A percentile compares a stretch with the other conserved stretches of the same genome.
These are phyloP conservation scores for Zygosaccharomyces siamensis DNA, from an alignment of 805 yeast species.

Conservation along the genomic window DNA sequence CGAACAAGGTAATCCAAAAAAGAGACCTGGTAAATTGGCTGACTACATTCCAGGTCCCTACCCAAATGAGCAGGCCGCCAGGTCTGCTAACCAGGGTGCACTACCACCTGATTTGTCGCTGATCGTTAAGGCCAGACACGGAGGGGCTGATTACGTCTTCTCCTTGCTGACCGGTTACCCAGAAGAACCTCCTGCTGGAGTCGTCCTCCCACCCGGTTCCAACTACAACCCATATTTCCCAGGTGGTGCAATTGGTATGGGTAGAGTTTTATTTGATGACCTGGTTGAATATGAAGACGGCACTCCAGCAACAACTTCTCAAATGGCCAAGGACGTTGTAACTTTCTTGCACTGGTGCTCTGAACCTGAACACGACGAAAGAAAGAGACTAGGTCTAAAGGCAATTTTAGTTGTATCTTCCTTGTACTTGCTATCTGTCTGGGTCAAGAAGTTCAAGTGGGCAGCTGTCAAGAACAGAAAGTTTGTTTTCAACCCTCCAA, in stretches of 20 bases:
- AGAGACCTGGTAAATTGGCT: slow-evolving; percentile 97
- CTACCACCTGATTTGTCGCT: slow-evolving; percentile 96
- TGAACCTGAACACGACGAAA: slow-evolving; percentile 97
- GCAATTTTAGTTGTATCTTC: slow-evolving; percentile 76
- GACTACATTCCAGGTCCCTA: slow-evolving; percentile 94
- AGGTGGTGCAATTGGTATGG: slow-evolving; percentile 99
- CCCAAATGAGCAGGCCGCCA: slow-evolving; percentile 97
- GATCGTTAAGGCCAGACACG: slow-evolving; percentile 98
- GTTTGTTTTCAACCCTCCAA: slow-evolving; percentile 89
- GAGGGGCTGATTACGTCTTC: slow-evolving; percentile 93
- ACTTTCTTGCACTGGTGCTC: slow-evolving; percentile 97
- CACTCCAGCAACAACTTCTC: slow-evolving; percentile 96
- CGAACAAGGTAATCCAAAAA: slow-evolving; percentile 96
- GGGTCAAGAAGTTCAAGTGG: slow-evolving; percentile 99
- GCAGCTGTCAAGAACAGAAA: slow-evolving; percentile 91
- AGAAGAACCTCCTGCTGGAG: slow-evolving; percentile 98
- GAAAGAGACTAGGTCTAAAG: slow-evolving; percentile 95
- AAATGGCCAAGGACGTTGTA: slow-evolving; percentile 98
- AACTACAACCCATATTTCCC: slow-evolving; percentile 99
- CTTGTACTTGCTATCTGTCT: slow-evolving; percentile 74
- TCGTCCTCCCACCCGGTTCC: slow-evolving; percentile 81
- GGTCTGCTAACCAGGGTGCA: slow-evolving; percentile 99
- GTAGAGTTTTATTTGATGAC: slow-evolving; percentile 94
- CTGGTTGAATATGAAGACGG: slow-evolving; percentile 98
- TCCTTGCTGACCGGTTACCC: slow-evolving; percentile 96